These are phyloP conservation scores for Colletotrichum sidae DNA, from an alignment of 2,329 filamentous ascomycete species.

Conservation along the genomic window DNA sequence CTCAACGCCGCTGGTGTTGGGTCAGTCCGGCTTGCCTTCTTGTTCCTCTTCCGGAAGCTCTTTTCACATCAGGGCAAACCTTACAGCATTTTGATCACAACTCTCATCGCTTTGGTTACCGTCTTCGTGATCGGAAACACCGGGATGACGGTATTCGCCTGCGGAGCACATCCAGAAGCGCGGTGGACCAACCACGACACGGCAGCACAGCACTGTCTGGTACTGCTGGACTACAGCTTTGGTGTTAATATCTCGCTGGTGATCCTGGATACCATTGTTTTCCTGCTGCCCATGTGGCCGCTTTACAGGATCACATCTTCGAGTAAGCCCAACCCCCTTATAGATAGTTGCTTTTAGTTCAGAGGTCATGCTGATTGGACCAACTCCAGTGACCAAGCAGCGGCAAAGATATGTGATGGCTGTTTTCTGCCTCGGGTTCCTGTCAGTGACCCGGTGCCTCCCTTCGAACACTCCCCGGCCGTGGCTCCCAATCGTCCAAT, in stretches of 20 bases:
- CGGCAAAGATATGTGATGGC: too few species aligned
- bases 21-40: conserved; percentile 18
- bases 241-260: not conserved
- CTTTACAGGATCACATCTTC: conserved; percentile 15
- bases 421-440: too few species aligned
- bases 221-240: conserved; percentile 1
- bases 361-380: too few species aligned
- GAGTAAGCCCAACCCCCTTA: not conserved
- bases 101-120: conserved; percentile 8
- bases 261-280: not conserved
- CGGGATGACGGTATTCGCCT: conserved; percentile 2
- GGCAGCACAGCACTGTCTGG: not conserved
- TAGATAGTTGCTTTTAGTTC: too few species aligned
- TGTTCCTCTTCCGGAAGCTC: conserved; percentile 25
- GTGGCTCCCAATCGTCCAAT: too few species aligned
- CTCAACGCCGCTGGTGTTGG: conserved; percentile 14
- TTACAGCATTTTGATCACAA: conserved; percentile 12
- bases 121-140: conserved; percentile 10
- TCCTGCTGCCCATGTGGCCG: conserved; percentile 20
- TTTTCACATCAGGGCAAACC: conserved; percentile 6
- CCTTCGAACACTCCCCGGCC: too few species aligned
- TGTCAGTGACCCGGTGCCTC: too few species aligned
- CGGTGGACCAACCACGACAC: conserved; percentile 22
- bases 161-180: conserved; percentile 7
- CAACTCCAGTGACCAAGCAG: too few species aligned